Evolutionary conservation across 495 filamentous ascomycete genomes (phyloP).

Genomic region (Symbiotaphrina buchneri): DNA sequence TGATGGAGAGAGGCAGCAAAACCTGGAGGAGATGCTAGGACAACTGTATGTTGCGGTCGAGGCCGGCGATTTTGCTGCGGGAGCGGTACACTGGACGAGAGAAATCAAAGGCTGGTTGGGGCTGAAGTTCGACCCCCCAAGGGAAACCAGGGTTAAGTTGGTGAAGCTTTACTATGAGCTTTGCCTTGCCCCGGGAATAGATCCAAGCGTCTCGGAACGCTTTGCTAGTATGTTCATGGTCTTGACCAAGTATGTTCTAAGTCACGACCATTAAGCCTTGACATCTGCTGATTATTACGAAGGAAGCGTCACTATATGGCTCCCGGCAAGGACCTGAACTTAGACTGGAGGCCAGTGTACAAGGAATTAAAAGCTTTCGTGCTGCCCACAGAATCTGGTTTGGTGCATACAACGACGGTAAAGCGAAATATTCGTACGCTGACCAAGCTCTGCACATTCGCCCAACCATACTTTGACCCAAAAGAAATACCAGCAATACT

Average conservation of each 20-base stretch:
- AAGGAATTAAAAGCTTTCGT: slow-evolving; percentile 79
- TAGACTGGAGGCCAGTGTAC: slow-evolving; percentile 88
- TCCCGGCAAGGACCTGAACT: slow-evolving; percentile 61
- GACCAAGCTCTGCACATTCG: slow-evolving; percentile 70
- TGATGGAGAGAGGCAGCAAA: slow-evolving; percentile 43
- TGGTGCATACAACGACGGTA: slow-evolving; percentile 34
- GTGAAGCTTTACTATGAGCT: slow-evolving; percentile 90
- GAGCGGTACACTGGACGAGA: slow-evolving; percentile 90
- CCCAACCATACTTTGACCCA: slow-evolving; percentile 83
- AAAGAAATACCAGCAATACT: slow-evolving; percentile 66
- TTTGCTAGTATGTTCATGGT: slow-evolving; percentile 95
- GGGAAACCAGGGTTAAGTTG: slow-evolving; percentile 58
- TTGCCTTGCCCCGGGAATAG: slow-evolving; percentile 72
- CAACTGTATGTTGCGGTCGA: slow-evolving; percentile 80
- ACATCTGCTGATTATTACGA: slow-evolving; percentile 12
- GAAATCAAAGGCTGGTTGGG: slow-evolving; percentile 89
- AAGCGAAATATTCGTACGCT: slow-evolving; percentile 54
- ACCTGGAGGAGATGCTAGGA: slow-evolving; percentile 66
- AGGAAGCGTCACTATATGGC: slow-evolving; percentile 92
- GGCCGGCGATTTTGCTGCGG: slow-evolving; percentile 82
- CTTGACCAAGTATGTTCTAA: slow-evolving; percentile 53
- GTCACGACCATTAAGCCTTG: background rate
- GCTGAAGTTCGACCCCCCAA: slow-evolving; percentile 88
- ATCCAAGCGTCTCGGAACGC: slow-evolving; percentile 57
- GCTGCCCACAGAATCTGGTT: slow-evolving; percentile 55